Conservation (phyloP, 495 filamentous ascomycete genomes). For the Darksidea phi region DNA sequence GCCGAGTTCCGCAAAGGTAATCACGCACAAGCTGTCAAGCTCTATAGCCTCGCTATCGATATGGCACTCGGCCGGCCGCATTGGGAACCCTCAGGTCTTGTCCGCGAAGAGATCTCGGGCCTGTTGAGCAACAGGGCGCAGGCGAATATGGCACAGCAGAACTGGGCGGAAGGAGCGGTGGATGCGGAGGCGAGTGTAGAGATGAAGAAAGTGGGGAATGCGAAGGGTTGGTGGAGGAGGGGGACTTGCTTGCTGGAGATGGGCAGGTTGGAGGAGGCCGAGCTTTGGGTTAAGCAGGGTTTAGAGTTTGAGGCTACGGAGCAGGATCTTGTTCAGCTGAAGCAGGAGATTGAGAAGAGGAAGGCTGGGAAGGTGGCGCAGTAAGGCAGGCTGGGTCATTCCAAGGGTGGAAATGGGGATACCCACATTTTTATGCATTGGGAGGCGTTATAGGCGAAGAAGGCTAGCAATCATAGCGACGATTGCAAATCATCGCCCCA, state of each 20-base stretch:
- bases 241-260: conserved; percentile 86
- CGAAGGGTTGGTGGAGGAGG: conserved; percentile 90
- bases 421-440: background rate
- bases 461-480: too few species aligned
- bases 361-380: conserved; percentile 9
- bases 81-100: conserved; percentile 82
- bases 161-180: conserved; percentile 76
- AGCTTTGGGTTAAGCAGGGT: conserved; percentile 66
- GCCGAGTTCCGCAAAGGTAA: conserved; percentile 71
- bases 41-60: conserved; percentile 79
- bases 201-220: conserved; percentile 78
- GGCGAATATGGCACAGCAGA: conserved; percentile 74
- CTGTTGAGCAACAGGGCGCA: conserved; percentile 87
- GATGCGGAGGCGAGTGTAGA: conserved; percentile 92
- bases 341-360: conserved; percentile 64
- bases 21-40: conserved; percentile 70
- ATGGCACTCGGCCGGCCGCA: conserved; percentile 79
- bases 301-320: conserved; percentile 82
- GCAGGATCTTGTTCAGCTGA: conserved; percentile 64
- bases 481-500: too few species aligned
- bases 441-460: background rate
- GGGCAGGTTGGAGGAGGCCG: conserved; percentile 80
- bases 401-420: background rate
- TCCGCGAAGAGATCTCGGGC: conserved; percentile 75
- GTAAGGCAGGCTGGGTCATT: background rate